Evolutionary conservation across 805 yeast genomes (phyloP).

Genomic region (Starmera caribaea): DNA sequence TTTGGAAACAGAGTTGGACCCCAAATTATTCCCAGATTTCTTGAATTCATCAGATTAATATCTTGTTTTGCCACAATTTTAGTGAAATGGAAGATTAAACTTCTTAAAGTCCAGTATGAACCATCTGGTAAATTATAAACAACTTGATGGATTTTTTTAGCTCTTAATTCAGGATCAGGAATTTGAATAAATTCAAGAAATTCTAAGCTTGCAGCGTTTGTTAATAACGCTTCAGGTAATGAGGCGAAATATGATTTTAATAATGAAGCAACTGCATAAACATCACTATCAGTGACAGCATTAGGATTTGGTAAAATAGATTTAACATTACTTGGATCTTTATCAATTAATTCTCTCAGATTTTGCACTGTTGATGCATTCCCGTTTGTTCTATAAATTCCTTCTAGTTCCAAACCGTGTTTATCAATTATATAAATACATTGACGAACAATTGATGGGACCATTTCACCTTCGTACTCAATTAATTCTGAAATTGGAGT

Average conservation of each 20-base stretch:
- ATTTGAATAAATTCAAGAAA: slow-evolving; percentile 68
- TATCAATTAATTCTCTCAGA: slow-evolving; percentile 60
- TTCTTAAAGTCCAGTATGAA: slow-evolving; percentile 83
- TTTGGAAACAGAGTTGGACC: slow-evolving; percentile 78
- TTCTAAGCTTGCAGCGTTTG: slow-evolving; percentile 47
- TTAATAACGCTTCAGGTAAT: slow-evolving; percentile 81
- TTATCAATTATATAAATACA: slow-evolving; percentile 82
- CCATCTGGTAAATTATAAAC: slow-evolving; percentile 91
- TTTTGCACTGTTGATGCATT: slow-evolving; percentile 66
- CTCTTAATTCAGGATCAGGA: slow-evolving; percentile 47
- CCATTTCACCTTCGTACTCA: slow-evolving; percentile 80
- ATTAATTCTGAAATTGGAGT: slow-evolving; percentile 70
- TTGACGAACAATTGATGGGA: slow-evolving; percentile 81
- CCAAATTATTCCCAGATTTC: slow-evolving; percentile 86
- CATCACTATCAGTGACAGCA: slow-evolving; percentile 64
- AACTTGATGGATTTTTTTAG: slow-evolving; percentile 73
- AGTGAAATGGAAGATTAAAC: slow-evolving; percentile 76
- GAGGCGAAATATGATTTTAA: slow-evolving; percentile 75
- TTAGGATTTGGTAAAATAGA: slow-evolving; percentile 45
- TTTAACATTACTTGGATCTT: slow-evolving; percentile 59
- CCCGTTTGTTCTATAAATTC: slow-evolving; percentile 83
- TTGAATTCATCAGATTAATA: slow-evolving; percentile 71
- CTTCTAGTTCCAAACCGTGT: slow-evolving; percentile 79
- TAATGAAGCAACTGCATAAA: slow-evolving; percentile 80
- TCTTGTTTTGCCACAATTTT: slow-evolving; percentile 56